These are phyloP conservation scores for Talaromyces albobiverticillius DNA, from an alignment of 2,329 filamentous ascomycete genomes.

Conservation along the genomic window DNA sequence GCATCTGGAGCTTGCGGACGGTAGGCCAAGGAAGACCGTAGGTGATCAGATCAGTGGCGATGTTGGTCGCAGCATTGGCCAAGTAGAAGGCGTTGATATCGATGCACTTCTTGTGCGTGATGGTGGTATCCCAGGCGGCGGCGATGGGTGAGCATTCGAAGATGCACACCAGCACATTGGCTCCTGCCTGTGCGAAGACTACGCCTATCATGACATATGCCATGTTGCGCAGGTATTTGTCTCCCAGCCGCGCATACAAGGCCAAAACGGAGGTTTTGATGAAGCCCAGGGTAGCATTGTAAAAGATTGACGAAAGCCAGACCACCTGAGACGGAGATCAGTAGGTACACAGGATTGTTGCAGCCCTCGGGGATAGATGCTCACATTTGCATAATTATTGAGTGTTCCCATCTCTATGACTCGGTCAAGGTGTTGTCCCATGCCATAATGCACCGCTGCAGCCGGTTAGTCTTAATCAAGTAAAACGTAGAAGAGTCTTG, in stretches of 20 bases:
- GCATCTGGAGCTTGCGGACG: constrained; percentile 46
- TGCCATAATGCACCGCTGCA: constrained; percentile 22
- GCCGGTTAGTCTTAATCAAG: not conserved
- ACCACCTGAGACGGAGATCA: constrained; percentile 34
- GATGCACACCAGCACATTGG: constrained; percentile 42
- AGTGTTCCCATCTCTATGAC: constrained; percentile 22
- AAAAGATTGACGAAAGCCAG: constrained; percentile 50
- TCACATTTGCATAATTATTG: constrained; percentile 20
- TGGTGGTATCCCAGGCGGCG: constrained; percentile 37
- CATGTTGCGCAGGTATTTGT: constrained; percentile 33
- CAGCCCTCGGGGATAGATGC: constrained; percentile 17
- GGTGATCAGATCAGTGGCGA: constrained; percentile 57
- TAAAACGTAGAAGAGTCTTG: not conserved
- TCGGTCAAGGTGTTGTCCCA: constrained; percentile 29
- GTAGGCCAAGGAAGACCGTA: constrained; percentile 52
- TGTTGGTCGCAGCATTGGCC: constrained; percentile 58
- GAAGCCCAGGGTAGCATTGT: constrained; percentile 47
- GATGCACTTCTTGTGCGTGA: constrained; percentile 40
- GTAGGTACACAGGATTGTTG: no score
- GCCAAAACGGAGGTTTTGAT: constrained; percentile 49
- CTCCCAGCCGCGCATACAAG: constrained; percentile 46
- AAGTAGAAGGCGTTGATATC: constrained; percentile 51
- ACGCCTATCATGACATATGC: constrained; percentile 41
- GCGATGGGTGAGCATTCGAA: constrained; percentile 45
- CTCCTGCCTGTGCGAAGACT: constrained; percentile 40